Evolutionary conservation across 2,329 filamentous ascomycete genomes (phyloP).

Genomic region (Scedosporium aurantiacum): DNA sequence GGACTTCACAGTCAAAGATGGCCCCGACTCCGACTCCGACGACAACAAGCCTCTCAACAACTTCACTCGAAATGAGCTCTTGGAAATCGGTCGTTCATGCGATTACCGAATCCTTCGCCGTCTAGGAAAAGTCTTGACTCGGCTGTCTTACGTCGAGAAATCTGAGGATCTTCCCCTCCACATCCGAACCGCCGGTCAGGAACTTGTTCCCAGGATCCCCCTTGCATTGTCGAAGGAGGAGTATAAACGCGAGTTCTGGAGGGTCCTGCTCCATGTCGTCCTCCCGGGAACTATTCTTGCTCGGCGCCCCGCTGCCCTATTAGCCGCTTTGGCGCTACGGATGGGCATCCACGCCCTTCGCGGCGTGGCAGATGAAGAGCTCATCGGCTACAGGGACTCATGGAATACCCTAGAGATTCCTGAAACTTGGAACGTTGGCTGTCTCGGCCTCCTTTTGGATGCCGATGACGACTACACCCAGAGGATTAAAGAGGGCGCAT

Average conservation of each 20-base stretch:
- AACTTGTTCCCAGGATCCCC: slow-evolving; percentile 30
- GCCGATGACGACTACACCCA: slow-evolving; percentile 27
- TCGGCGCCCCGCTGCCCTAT: slow-evolving; percentile 30
- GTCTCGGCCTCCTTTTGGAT: slow-evolving; percentile 33
- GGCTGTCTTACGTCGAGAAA: slow-evolving; percentile 30
- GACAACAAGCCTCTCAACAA: slow-evolving; percentile 16
- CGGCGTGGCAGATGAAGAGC: slow-evolving; percentile 27
- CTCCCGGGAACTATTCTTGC: slow-evolving; percentile 36
- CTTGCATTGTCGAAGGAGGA: slow-evolving; percentile 25
- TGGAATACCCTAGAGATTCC: slow-evolving; percentile 37
- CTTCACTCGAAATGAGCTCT: slow-evolving; percentile 33
- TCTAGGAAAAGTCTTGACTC: slow-evolving; percentile 34
- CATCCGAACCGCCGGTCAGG: slow-evolving; percentile 20
- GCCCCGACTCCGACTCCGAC: slow-evolving; percentile 11
- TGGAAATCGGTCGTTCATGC: slow-evolving; percentile 41
- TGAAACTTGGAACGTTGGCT: slow-evolving; percentile 37
- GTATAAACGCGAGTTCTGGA: slow-evolving; percentile 32
- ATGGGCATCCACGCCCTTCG: slow-evolving; percentile 33
- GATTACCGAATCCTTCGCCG: slow-evolving; percentile 34
- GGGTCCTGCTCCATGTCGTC: slow-evolving; percentile 34
- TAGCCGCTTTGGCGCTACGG: slow-evolving; percentile 35
- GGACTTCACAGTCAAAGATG: slow-evolving; percentile 17
- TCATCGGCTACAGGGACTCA: slow-evolving; percentile 26
- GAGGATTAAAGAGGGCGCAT: slow-evolving; percentile 15
- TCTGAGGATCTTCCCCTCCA: slow-evolving; percentile 31